phyloP scores from a whole-genome alignment of 75 land plant genomes.

The Sequoiadendron giganteum region DNA sequence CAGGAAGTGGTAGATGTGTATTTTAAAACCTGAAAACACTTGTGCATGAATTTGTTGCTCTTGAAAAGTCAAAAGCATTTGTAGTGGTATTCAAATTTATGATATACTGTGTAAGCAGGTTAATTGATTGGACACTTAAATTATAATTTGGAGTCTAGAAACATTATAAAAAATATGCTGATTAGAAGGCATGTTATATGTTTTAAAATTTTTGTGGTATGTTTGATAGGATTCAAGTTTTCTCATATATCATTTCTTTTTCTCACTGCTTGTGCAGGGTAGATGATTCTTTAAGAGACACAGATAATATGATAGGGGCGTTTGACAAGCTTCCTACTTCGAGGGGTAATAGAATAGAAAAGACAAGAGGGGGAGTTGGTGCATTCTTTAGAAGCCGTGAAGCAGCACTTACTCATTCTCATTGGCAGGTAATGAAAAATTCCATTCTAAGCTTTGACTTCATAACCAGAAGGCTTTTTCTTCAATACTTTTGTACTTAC shows the following conservation, averaged over 20 bases:
- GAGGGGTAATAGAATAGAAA: constrained; percentile 21
- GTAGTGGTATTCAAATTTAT: not conserved
- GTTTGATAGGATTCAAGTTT: not conserved
- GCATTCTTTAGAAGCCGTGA: constrained; percentile 78
- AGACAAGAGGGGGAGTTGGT: constrained; percentile 48
- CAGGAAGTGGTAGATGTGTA: not conserved
- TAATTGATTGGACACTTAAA: not conserved
- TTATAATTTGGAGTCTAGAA: not conserved
- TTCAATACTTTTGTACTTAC: not conserved
- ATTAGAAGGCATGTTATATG: not conserved
- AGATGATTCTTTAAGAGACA: constrained; percentile 12
- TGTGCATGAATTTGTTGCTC: not conserved
- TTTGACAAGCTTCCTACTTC: not conserved
- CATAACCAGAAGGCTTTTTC: not conserved
- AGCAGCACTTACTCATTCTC: constrained; percentile 45
- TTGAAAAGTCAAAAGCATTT: not conserved
- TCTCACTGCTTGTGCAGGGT: constrained; percentile 19
- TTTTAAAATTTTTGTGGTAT: not conserved
- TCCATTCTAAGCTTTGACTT: constrained; percentile 1
- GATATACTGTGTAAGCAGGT: not conserved
- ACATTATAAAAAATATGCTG: not conserved
- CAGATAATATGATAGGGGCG: constrained; percentile 6
- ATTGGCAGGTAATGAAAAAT: constrained; percentile 81
- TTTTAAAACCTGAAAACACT: not conserved
- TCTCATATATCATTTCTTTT: not conserved